phyloP scores from a whole-genome alignment of 331 rosid species.

The Malus hybrid region DNA sequence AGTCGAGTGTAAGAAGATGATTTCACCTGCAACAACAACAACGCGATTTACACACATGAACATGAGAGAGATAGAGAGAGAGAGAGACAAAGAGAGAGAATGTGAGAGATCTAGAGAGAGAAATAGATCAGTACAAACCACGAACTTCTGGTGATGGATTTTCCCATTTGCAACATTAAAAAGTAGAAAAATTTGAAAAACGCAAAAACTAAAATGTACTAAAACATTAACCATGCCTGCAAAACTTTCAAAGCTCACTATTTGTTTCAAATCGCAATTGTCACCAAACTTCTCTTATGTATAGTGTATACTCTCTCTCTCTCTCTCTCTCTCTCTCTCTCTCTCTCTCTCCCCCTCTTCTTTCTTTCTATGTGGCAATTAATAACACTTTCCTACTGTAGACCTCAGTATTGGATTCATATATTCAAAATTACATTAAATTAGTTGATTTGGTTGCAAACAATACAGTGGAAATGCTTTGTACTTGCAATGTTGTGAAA shows the following conservation, averaged over 20 bases:
- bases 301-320: neutral
- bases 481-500: no score
- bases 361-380: neutral
- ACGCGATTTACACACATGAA: neutral
- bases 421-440: neutral
- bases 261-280: neutral
- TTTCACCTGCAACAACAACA: slow-evolving; percentile 29
- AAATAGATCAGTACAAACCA: neutral
- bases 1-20: slow-evolving; percentile 25
- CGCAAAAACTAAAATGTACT: neutral
- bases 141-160: slow-evolving; percentile 6
- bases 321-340: neutral
- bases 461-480: no score
- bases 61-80: no score
- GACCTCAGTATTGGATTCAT: neutral
- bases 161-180: slow-evolving; percentile 5
- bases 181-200: neutral
- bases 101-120: neutral
- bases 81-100: neutral
- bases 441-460: neutral
- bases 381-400: neutral
- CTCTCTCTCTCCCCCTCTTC: neutral
- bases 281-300: neutral
- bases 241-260: neutral
- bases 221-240: neutral